A percentile compares a stretch with the other conserved stretches of the same genome.
Conservation (phyloP, 192 early-diverging fungal species). For the Coemansia sp. region DNA sequence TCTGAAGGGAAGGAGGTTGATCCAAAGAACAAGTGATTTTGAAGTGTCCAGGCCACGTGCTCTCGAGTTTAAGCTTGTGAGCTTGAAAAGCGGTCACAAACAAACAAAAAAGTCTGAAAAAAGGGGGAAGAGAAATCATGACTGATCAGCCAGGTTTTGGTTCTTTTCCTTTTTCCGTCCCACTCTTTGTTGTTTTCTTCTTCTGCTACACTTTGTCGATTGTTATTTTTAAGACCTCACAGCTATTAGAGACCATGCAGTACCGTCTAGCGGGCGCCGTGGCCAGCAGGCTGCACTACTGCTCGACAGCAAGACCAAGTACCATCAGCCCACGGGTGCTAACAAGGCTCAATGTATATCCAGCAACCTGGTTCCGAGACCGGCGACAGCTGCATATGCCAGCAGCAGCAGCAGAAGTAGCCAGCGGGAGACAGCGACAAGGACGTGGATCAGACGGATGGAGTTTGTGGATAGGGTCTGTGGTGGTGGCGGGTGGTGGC, state of each 20-base stretch:
- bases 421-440: not conserved
- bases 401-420: not conserved
- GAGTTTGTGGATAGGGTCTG: no score
- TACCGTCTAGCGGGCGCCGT: slow-evolving; percentile 2
- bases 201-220: not conserved
- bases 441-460: no score
- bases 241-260: not conserved
- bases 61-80: no score
- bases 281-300: slow-evolving; percentile 4
- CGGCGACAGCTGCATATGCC: not conserved
- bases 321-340: not conserved
- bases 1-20: slow-evolving; percentile 48
- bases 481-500: slow-evolving; percentile 25
- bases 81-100: slow-evolving; percentile 10
- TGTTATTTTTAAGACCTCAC: not conserved
- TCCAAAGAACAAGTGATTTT: not conserved
- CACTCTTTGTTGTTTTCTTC: not conserved
- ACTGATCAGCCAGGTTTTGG: not conserved
- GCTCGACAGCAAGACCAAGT: not conserved
- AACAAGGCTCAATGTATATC: not conserved
- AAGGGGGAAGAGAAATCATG: no score
- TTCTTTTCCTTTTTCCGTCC: not conserved
- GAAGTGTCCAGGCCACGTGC: not conserved
- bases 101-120: slow-evolving; percentile 2
- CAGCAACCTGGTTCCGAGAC: not conserved